Percentiles rank a stretch among this genome's conserved stretches.
Evolutionary conservation across 2,329 filamentous ascomycete genomes (phyloP).

Genomic region (Fusarium sp.): DNA sequence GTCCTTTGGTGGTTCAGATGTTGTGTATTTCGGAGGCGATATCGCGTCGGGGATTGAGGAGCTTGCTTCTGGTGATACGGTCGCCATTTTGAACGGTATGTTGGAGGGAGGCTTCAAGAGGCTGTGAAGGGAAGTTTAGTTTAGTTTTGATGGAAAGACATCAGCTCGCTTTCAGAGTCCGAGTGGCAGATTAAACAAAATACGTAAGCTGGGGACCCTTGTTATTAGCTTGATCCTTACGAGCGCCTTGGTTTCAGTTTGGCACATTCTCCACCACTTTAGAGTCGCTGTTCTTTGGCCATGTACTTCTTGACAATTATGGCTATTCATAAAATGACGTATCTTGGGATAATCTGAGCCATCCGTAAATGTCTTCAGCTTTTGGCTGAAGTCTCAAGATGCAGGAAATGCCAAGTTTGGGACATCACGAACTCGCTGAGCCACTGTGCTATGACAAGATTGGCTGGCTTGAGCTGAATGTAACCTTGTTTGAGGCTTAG

Average conservation of each 20-base stretch:
- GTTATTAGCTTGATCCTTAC: background rate
- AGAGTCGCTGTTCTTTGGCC: too few species aligned
- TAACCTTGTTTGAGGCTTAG: background rate
- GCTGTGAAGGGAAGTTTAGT: background rate
- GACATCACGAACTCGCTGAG: background rate
- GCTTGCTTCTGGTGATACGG: conserved; percentile 22
- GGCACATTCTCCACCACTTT: background rate
- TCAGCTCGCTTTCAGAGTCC: background rate
- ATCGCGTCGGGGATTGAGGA: conserved; percentile 14
- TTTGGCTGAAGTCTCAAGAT: background rate
- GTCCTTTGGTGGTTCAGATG: conserved; percentile 3
- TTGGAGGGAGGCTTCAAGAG: background rate
- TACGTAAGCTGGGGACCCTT: conserved; percentile 1
- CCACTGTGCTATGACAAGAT: background rate
- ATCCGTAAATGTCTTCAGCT: background rate
- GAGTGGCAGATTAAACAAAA: conserved; percentile 2
- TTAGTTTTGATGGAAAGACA: background rate
- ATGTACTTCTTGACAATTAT: too few species aligned
- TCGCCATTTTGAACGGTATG: conserved; percentile 3
- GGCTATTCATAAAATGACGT: too few species aligned
- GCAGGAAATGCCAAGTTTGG: background rate
- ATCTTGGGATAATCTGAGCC: too few species aligned
- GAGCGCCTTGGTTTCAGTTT: conserved; percentile 2
- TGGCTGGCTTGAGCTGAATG: background rate
- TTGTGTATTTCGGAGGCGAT: conserved; percentile 39